Percentiles rank a stretch among this genome's conserved stretches.
Conservation (phyloP, 768 basidiomycete species). For the Rhizopogon rudus region DNA sequence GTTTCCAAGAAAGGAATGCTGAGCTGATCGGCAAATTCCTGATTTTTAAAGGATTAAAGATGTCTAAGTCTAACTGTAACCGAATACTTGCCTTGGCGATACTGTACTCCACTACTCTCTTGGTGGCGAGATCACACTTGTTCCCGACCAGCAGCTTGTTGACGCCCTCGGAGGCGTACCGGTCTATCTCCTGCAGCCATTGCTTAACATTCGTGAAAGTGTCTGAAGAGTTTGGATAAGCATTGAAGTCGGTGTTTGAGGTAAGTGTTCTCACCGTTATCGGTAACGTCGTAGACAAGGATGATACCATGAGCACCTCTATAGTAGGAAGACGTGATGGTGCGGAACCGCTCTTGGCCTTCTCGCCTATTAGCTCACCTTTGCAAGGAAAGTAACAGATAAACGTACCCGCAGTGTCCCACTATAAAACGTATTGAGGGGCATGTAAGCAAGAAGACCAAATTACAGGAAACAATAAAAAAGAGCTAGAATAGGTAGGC, state of each 20-base stretch:
- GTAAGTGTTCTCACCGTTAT: slow-evolving; percentile 56
- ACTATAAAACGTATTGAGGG: slow-evolving; percentile 37
- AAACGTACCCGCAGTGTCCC: slow-evolving; percentile 89
- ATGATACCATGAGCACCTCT: slow-evolving; percentile 98
- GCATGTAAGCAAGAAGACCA: slow-evolving; percentile 22
- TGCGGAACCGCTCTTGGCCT: slow-evolving; percentile 98
- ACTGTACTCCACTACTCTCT: slow-evolving; percentile 91
- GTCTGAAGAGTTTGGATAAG: slow-evolving; percentile 42
- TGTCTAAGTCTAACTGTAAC: neutral
- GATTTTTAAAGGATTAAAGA: slow-evolving; percentile 5
- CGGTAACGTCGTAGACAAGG: slow-evolving; percentile 97
- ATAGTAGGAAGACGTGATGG: slow-evolving; percentile 99
- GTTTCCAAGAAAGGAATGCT: slow-evolving; percentile 96
- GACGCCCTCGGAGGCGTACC: slow-evolving; percentile 96
- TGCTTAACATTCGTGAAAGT: slow-evolving; percentile 95
- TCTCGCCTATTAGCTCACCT: slow-evolving; percentile 3
- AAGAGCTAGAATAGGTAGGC: neutral
- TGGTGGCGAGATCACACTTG: slow-evolving; percentile 96
- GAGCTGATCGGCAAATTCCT: slow-evolving; percentile 96
- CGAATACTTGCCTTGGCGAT: slow-evolving; percentile 66
- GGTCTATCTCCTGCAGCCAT: slow-evolving; percentile 90
- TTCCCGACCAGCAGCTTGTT: slow-evolving; percentile 99
- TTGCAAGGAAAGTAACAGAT: neutral
- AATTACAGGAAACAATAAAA: neutral
- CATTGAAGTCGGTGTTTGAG: neutral